Percentiles rank a stretch among this genome's conserved stretches.
These are phyloP conservation scores for Croton setiger DNA, from an alignment of 441 rosid species.

Conservation along the genomic window DNA sequence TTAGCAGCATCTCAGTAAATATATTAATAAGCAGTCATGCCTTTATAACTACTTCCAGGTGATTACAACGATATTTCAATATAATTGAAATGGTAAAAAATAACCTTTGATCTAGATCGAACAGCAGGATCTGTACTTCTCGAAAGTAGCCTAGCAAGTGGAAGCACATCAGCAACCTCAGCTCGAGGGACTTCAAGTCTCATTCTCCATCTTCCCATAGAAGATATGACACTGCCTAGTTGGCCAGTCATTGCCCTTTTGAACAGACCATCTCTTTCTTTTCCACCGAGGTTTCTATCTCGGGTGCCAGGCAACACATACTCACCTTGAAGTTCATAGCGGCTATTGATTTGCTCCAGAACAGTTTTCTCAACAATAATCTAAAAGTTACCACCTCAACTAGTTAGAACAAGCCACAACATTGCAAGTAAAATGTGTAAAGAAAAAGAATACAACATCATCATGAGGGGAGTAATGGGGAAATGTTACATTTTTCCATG, in stretches of 20 bases:
- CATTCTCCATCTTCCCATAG: slow-evolving; percentile 99
- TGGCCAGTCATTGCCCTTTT: slow-evolving; percentile 97
- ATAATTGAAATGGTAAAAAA: slow-evolving; percentile 20
- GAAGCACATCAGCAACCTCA: slow-evolving; percentile 99
- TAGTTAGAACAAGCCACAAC: slow-evolving; percentile 5
- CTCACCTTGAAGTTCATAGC: slow-evolving; percentile 99
- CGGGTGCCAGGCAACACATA: slow-evolving; percentile 97
- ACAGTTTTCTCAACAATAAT: slow-evolving; percentile 92
- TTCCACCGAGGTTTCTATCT: slow-evolving; percentile 71
- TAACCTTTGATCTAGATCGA: slow-evolving; percentile 92
- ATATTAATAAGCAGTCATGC: background rate
- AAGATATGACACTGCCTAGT: slow-evolving; percentile 92
- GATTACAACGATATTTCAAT: background rate
- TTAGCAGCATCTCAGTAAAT: background rate
- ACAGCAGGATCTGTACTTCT: slow-evolving; percentile 99
- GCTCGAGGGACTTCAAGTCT: slow-evolving; percentile 99
- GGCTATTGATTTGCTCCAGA: slow-evolving; percentile 84
- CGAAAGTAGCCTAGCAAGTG: slow-evolving; percentile 96
- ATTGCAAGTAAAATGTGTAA: background rate
- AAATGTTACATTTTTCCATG: background rate
- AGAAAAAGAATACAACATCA: background rate
- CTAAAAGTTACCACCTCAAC: slow-evolving; percentile 28
- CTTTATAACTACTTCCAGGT: background rate
- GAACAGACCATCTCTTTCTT: slow-evolving; percentile 72
- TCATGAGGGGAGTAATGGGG: background rate